Evolutionary conservation across 2,329 filamentous ascomycete genomes (phyloP).

Genomic region (Penicillium sp.): DNA sequence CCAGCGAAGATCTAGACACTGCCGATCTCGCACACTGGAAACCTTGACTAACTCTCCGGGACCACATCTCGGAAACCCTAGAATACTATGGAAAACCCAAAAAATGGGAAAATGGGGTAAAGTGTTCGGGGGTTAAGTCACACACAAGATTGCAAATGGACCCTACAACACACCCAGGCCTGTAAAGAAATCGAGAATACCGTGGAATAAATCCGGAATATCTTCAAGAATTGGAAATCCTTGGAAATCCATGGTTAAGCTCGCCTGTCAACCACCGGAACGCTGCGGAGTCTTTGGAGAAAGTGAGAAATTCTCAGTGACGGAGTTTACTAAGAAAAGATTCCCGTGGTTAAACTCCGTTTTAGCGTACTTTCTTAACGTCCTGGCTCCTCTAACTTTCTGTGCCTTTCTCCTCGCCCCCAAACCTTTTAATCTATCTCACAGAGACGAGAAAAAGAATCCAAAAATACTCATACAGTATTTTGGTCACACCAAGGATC

Average conservation of each 20-base stretch:
- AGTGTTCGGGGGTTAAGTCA: background rate
- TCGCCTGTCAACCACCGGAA: constrained; percentile 22
- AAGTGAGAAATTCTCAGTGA: background rate
- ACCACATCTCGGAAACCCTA: background rate
- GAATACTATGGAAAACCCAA: background rate
- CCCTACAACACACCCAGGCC: no score
- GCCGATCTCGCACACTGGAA: constrained; percentile 17
- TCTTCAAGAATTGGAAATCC: background rate
- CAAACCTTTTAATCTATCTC: background rate
- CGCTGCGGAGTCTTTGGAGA: constrained; percentile 12
- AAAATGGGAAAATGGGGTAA: background rate
- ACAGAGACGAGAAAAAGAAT: background rate
- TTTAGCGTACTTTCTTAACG: background rate
- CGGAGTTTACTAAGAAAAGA: constrained; percentile 4
- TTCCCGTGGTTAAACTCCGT: background rate
- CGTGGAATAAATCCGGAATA: background rate
- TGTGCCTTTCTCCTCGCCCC: background rate
- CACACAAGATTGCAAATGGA: background rate
- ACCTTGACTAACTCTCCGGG: background rate
- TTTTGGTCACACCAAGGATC: background rate
- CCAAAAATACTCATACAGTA: background rate
- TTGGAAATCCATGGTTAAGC: constrained; percentile 6
- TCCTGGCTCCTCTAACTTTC: background rate
- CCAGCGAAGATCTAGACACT: constrained; percentile 14
- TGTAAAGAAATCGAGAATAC: no score